Conservation (phyloP, 176 grass and related monocot genomes). For the Ensete glaucum region DNA sequence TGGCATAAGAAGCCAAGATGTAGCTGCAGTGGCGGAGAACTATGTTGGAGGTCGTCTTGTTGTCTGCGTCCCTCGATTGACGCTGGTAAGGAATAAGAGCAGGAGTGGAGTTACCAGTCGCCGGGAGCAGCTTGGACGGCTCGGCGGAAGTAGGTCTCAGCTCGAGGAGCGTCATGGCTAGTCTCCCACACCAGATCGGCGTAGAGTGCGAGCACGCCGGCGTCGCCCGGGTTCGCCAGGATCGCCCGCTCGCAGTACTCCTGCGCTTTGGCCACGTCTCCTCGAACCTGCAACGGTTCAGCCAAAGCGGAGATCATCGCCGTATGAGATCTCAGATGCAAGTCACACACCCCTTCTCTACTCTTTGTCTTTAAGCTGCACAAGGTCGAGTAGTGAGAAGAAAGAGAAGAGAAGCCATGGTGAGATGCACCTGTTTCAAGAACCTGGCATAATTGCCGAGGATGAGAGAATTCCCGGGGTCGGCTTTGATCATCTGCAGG, state of each 20-base stretch:
- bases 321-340: not conserved
- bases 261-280: conserved; percentile 30
- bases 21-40: not conserved
- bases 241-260: conserved; percentile 59
- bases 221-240: conserved; percentile 33
- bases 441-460: conserved; percentile 54
- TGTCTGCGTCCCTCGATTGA: too few species aligned
- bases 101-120: conserved; percentile 32
- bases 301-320: not conserved
- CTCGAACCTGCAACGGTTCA: conserved; percentile 8
- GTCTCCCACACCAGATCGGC: conserved; percentile 58
- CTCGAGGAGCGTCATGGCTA: conserved; percentile 30
- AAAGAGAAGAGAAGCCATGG: not conserved
- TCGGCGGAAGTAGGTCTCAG: conserved; percentile 47
- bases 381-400: not conserved
- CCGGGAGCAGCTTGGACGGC: conserved; percentile 55
- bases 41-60: not conserved
- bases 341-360: not conserved
- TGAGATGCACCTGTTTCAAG: conserved; percentile 27
- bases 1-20: conserved; percentile 8
- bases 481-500: conserved; percentile 31
- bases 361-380: too few species aligned
- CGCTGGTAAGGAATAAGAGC: too few species aligned
- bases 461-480: conserved; percentile 45
- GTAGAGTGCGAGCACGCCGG: conserved; percentile 40